phyloP scores from a whole-genome alignment of 129 eudicot genomes.

The sunflower (Helianthus annuus) region HanXRQr2.0-SUNRISE NC_035445.2:30923781-30924280 shows the following conservation, averaged over 20 bases:
- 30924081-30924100: background rate
- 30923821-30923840: no score
- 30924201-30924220: no score
- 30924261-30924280: no score
- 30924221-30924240: no score
- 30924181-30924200: slow-evolving; percentile 3
- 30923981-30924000: background rate
- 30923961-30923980: background rate
- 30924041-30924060: background rate
- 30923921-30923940: background rate
- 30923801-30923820: no score
- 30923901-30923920: background rate
- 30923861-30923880: background rate
- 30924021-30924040: background rate
- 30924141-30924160: background rate
- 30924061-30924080: background rate
- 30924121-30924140: background rate
- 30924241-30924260: no score
- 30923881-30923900: background rate
- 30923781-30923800: no score
- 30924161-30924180: background rate
- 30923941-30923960: background rate
- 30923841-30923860: background rate
- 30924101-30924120: background rate
- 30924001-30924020: background rate